These are phyloP conservation scores for Vanrija sp. DNA, from an alignment of 1,284 basidiomycete genomes.

Conservation along the genomic window DNA sequence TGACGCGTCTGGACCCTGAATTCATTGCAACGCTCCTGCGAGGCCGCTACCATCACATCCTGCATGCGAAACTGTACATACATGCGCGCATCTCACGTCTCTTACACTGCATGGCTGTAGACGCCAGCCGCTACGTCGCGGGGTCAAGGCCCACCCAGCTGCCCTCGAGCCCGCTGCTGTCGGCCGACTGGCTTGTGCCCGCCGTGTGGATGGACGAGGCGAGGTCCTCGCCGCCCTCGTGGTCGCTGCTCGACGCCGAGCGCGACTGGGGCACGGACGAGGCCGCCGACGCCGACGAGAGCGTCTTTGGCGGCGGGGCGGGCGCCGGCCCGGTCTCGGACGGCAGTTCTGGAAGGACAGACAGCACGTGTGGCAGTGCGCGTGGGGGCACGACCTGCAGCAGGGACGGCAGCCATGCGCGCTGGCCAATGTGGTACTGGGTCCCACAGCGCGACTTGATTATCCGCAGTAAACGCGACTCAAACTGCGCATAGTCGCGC, in stretches of 20 bases:
- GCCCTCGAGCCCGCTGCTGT: constrained; percentile 31
- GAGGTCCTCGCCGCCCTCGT: constrained; percentile 39
- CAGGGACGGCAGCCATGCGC: constrained; percentile 28
- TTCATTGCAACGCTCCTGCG: no score
- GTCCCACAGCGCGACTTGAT: constrained; percentile 22
- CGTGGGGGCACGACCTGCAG: constrained; percentile 23
- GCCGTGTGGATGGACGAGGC: constrained; percentile 37
- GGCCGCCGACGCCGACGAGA: background rate
- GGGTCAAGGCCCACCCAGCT: constrained; percentile 39
- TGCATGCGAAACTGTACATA: no score
- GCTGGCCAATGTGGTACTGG: constrained; percentile 29
- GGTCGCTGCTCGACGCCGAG: constrained; percentile 29
- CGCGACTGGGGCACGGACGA: constrained; percentile 8
- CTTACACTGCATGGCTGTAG: background rate
- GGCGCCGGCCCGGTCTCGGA: constrained; percentile 28
- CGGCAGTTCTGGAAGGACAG: constrained; percentile 26
- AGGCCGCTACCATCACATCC: no score
- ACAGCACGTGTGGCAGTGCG: constrained; percentile 22
- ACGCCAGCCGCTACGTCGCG: no score
- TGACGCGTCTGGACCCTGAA: no score
- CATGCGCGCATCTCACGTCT: no score
- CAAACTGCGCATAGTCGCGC: constrained; percentile 34
- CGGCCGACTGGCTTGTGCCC: constrained; percentile 22
- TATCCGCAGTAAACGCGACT: constrained; percentile 28
- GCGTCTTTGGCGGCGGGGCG: constrained; percentile 13